phyloP scores from a whole-genome alignment of 2,329 filamentous ascomycete genomes.

The Celoporthe dispersa region DNA sequence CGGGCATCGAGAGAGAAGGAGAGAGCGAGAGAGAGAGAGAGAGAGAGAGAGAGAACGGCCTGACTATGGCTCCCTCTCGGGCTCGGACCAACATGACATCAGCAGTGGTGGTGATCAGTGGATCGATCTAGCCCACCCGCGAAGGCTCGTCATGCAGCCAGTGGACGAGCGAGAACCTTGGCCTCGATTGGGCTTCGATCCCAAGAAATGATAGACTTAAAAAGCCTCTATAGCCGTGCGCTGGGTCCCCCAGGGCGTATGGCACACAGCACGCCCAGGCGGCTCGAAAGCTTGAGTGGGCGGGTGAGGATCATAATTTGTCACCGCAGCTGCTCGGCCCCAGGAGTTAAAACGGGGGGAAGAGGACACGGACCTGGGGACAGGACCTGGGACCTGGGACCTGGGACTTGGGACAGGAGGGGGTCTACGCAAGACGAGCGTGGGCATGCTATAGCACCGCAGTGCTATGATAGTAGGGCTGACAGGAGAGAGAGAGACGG shows the following conservation, averaged over 20 bases:
- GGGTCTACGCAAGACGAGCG: too few relatives aligned
- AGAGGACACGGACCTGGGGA: too few relatives aligned
- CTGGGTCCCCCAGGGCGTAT: neutral
- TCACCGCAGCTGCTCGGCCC: neutral
- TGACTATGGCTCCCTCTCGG: too few relatives aligned
- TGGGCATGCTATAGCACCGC: neutral
- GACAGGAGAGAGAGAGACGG: neutral
- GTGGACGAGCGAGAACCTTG: neutral
- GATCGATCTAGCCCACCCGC: neutral
- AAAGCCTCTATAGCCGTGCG: neutral
- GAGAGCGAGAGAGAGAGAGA: neutral
- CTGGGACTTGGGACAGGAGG: too few relatives aligned
- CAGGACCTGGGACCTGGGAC: too few relatives aligned
- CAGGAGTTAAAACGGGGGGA: neutral
- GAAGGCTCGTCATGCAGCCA: neutral
- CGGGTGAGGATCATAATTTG: neutral
- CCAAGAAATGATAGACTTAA: neutral
- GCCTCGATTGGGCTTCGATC: neutral
- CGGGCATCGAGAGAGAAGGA: neutral
- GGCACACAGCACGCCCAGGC: neutral
- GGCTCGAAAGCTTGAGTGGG: neutral
- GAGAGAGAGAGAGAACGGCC: neutral
- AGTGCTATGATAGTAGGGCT: neutral
- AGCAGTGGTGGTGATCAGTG: neutral
- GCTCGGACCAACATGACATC: slow-evolving; percentile 7